Base-by-base conservation (phyloP, 768 basidiomycete genomes). In the Hemileccinum rubropunctum region DNA sequence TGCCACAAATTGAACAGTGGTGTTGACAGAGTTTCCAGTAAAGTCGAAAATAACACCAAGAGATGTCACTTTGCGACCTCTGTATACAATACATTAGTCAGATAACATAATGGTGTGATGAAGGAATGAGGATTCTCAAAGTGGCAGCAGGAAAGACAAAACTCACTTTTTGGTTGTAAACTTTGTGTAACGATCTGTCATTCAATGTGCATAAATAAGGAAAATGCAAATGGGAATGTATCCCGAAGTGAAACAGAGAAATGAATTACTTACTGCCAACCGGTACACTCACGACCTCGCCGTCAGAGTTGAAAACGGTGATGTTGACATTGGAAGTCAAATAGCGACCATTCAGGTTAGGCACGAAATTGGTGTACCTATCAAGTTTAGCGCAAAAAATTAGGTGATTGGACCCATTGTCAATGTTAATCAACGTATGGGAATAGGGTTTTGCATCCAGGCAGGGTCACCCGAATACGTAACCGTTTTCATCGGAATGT, bases 271-370 rank as follows among this genome's bases (percentile, higher is more conserved):
- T 51, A 74, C 75, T 69, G 18, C 81, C 79, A 35, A 79, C 64
- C 0, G 78, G 76, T 1, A 76, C 68, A 42, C 66, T 76, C 51
- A 68, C 63, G 1, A 50, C 52, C 21, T 69, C 51, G 14, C 71
- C 73, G 13, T 65, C 47, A 35, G 70, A 58, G 58, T 79, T 76
- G 14, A 74, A 53, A 10, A 87, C 61, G 2, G 91, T 92, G 62
- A 95, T 89, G 69, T 95, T 89, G 48, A 82, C 88, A 59, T 95
- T 95, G 2, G 85, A 89, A 1, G 90, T 83, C 41, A 97, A 70
- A 65, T 92, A 94, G 39, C 83, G 76, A 6, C 87, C 90, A 8
- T 79, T 73, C 66, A 83, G 76, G 40, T 80, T 69, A 3, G 82
- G 84, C 3, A 71, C 82, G 58, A 91, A 87, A 62, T 86, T 86